A percentile compares a stretch with the other conserved stretches of the same genome.
Conservation (phyloP, 2,329 filamentous ascomycete genomes). For the Venturia oleaginea region DNA sequence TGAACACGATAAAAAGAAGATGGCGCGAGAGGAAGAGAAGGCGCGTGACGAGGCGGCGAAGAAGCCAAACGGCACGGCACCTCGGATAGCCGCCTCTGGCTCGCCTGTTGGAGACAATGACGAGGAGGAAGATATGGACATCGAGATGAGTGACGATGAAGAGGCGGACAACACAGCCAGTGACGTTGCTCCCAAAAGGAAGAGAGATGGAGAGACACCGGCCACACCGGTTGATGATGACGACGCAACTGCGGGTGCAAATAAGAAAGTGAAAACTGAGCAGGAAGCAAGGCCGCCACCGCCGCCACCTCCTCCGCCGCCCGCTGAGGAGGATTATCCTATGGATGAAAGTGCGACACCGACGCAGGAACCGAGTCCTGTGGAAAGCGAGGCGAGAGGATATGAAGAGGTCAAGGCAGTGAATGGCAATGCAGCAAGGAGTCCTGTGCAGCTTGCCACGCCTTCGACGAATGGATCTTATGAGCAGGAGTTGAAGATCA, state of each 20-base stretch:
- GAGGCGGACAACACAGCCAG: not conserved
- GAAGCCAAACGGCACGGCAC: not conserved
- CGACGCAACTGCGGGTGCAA: conserved; percentile 20
- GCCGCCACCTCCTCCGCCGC: conserved; percentile 30
- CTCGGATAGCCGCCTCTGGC: not conserved
- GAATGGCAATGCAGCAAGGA: conserved; percentile 63
- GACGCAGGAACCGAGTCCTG: conserved; percentile 18
- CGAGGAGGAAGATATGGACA: conserved; percentile 10
- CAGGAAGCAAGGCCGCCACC: conserved; percentile 17
- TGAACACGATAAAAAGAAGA: conserved; percentile 57
- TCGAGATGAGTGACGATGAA: conserved; percentile 12
- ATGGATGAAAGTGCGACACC: conserved; percentile 22
- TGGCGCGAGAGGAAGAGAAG: conserved; percentile 23
- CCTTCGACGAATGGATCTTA: conserved; percentile 12
- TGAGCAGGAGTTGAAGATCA: conserved; percentile 7
- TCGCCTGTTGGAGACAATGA: conserved; percentile 4
- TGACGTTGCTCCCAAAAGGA: not conserved
- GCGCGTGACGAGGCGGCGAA: conserved; percentile 19
- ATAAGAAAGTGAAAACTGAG: conserved; percentile 13
- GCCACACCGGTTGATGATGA: conserved; percentile 17
- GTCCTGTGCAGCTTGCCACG: conserved; percentile 56
- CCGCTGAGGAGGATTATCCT: conserved; percentile 24
- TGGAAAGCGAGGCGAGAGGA: not conserved
- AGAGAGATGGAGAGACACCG: conserved; percentile 8
- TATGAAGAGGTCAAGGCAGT: not conserved